Evolutionary conservation across 148 eudicot species (phyloP), one percentile per base, ranked within the genome.

Genomic region (Euryodendron excelsum): DNA sequence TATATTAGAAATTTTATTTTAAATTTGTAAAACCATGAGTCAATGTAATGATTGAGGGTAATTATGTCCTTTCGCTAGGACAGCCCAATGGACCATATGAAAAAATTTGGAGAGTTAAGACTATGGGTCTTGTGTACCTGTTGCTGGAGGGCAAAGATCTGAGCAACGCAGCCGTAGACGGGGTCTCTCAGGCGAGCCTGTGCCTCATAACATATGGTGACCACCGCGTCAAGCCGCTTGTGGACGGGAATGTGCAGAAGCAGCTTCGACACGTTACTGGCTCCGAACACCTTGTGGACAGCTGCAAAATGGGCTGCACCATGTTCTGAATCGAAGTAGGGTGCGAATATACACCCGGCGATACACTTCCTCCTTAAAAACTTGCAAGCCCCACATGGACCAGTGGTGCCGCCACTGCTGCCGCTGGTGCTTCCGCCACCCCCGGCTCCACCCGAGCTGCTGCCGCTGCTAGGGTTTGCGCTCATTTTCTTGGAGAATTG

Each of bases 221-320:
- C 97, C 58, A 96, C 99, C n/a, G 98, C 97, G 48, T 96, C 99
- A 45, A 88, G 90, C 58, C 99, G 82, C 75, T 86, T 88, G 48
- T 84, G 88, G 0, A 77, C 80, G 6, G 99, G 98, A 3, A 96
- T 90, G 48, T 96, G 93, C 1, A 75, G 83, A 9, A 96, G 87
- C 28, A 96, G 84, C 82, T 96, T 96, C 0, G 98, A 93, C 12
- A 93, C 97, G 44, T 95, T 96, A 50, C 99, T 96, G 0, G 99
- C 99, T 21, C 99, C 99, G 69, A 96, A 96, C 69, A 96, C 99
- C 87, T 91, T 93, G 68, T 96, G 99, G 28, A 96, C 99, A 52
- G 99, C 98, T 7, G 99, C 99, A 50, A 96, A 96, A 61, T 93
- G 98, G 1, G 97, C 91, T 0, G 99, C 97, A 0, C 99, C 99